These are phyloP conservation scores for Volvox carteri DNA, from an alignment of 163 green algal genomes.

Conservation along the genomic window DNA sequence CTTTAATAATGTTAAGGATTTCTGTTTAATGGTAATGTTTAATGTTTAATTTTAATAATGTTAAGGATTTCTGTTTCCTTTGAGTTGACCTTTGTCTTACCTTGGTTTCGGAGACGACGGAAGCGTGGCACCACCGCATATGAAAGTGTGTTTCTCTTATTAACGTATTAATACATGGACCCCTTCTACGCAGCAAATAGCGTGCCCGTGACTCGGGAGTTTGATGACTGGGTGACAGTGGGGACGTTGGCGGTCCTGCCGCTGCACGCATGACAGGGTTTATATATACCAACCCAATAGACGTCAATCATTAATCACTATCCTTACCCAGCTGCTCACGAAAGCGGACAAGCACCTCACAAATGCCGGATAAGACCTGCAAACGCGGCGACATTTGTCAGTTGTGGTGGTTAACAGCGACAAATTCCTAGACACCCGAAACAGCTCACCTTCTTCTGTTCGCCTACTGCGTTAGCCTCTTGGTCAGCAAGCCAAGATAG, in stretches of 20 bases:
- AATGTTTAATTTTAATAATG: neutral
- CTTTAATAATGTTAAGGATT: neutral
- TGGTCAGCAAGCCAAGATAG: slow-evolving; percentile 60
- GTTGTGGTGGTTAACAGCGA: too few relatives aligned
- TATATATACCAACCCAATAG: too few relatives aligned
- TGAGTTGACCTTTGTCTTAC: neutral
- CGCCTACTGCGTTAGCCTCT: slow-evolving; percentile 50
- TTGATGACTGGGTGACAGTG: too few relatives aligned
- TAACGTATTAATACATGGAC: too few relatives aligned
- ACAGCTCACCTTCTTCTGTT: slow-evolving; percentile 53
- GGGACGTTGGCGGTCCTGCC: too few relatives aligned
- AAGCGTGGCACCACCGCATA: neutral
- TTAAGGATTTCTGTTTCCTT: neutral
- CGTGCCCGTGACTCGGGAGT: too few relatives aligned
- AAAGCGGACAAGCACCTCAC: slow-evolving; percentile 55
- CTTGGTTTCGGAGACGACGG: too few relatives aligned
- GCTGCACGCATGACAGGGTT: too few relatives aligned
- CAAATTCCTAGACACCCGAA: too few relatives aligned
- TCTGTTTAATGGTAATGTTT: neutral
- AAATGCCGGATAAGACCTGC: slow-evolving; percentile 47
- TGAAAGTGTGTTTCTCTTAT: neutral
- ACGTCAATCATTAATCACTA: too few relatives aligned
- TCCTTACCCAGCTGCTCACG: slow-evolving; percentile 41
- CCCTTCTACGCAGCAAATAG: too few relatives aligned
- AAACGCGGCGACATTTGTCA: too few relatives aligned